Percentiles rank a stretch among this genome's conserved stretches.
These are phyloP conservation scores for Agaricus bisporus DNA, from an alignment of 768 basidiomycete species.

Conservation along the genomic window DNA sequence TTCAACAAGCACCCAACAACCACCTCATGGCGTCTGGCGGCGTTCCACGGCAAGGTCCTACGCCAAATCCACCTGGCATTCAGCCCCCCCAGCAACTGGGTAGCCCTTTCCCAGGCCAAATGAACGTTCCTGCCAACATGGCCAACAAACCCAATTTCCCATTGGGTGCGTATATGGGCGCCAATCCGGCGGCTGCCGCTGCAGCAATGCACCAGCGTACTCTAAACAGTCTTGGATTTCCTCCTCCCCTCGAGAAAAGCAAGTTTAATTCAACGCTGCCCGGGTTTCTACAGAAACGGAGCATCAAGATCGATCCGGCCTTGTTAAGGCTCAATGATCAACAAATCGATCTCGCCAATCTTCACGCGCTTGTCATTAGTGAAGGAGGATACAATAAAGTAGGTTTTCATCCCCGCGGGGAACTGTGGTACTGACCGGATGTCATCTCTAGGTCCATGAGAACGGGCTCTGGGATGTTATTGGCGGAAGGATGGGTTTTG, in stretches of 20 bases:
- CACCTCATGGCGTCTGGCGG: constrained; percentile 7
- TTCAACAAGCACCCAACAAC: constrained; percentile 4
- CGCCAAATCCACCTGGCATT: constrained; percentile 5
- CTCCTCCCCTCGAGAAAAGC: constrained; percentile 41
- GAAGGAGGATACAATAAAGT: constrained; percentile 50
- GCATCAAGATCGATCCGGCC: constrained; percentile 32
- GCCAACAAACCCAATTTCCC: constrained; percentile 8
- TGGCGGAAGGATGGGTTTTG: constrained; percentile 61
- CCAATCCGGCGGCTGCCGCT: not conserved
- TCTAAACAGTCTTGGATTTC: constrained; percentile 11
- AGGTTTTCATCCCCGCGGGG: constrained; percentile 12
- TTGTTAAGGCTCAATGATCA: constrained; percentile 46
- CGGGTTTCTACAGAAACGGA: constrained; percentile 37
- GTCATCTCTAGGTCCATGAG: constrained; percentile 37
- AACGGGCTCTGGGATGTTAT: constrained; percentile 61
- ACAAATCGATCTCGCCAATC: constrained; percentile 49
- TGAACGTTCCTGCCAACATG: constrained; percentile 7
- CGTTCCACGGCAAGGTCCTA: constrained; percentile 5
- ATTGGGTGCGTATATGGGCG: constrained; percentile 2
- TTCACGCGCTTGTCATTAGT: constrained; percentile 55
- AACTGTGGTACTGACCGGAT: not conserved
- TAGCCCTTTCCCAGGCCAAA: constrained; percentile 8
- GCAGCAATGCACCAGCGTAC: constrained; percentile 8
- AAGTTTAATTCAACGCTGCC: constrained; percentile 50
- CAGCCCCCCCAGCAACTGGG: constrained; percentile 9